phyloP scores from a whole-genome alignment of 495 filamentous ascomycete species.

The Cryomyces minteri region DNA sequence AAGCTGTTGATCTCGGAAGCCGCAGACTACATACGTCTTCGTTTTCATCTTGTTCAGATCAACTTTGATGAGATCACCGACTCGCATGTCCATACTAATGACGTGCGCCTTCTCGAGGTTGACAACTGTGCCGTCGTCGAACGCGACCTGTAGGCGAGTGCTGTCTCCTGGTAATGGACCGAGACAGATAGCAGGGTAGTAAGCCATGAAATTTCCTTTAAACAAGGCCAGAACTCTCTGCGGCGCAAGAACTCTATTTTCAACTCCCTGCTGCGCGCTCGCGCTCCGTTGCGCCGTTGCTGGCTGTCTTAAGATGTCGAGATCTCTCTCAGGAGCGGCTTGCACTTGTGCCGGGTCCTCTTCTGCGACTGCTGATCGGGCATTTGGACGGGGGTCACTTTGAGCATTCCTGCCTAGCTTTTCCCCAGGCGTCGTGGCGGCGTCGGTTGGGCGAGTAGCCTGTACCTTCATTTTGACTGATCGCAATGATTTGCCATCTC shows the following conservation, averaged over 20 bases:
- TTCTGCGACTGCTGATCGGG: neutral
- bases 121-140: conserved; percentile 21
- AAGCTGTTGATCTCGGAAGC: conserved; percentile 13
- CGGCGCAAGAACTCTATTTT: conserved; percentile 2
- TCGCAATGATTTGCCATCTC: neutral
- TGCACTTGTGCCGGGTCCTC: neutral
- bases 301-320: too few species aligned
- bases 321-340: neutral
- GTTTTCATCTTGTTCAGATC: conserved; percentile 18
- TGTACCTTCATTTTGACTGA: neutral
- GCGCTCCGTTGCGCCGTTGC: too few species aligned
- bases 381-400: neutral
- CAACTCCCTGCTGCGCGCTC: neutral
- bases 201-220: conserved; percentile 14
- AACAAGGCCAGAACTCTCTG: conserved; percentile 23
- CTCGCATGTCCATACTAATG: conserved; percentile 15
- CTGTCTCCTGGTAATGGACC: conserved; percentile 2
- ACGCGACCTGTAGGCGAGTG: conserved; percentile 12
- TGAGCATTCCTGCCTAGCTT: neutral
- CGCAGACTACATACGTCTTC: conserved; percentile 17
- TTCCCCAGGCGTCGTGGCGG: neutral
- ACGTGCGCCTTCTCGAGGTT: conserved; percentile 9
- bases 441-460: neutral
- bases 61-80: conserved; percentile 23
- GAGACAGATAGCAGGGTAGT: conserved; percentile 24